Evolutionary conservation across 2,329 filamentous ascomycete genomes (phyloP).

Genomic region (Colletotrichum sp.): DNA sequence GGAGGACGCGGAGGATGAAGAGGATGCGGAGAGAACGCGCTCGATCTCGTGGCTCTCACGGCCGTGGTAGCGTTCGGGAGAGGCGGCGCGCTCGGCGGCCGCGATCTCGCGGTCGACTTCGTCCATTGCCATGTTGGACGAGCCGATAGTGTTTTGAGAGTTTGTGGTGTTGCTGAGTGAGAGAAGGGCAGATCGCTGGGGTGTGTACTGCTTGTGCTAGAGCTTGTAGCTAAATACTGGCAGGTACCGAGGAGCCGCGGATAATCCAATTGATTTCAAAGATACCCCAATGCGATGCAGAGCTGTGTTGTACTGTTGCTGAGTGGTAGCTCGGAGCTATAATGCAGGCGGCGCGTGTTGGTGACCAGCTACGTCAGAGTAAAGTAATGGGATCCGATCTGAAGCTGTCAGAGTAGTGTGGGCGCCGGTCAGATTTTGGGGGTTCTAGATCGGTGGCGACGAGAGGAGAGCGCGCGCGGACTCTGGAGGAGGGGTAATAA

Average conservation of each 20-base stretch:
- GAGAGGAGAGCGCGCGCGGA: neutral
- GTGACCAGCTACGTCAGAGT: slow-evolving; percentile 7
- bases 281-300: neutral
- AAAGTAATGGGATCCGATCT: neutral
- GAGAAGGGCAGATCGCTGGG: neutral
- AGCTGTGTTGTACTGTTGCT: neutral
- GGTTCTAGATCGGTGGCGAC: slow-evolving; percentile 1
- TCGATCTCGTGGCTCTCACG: slow-evolving; percentile 62
- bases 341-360: neutral
- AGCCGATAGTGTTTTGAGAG: neutral
- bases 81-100: slow-evolving; percentile 60
- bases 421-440: slow-evolving; percentile 6
- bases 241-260: neutral
- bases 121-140: slow-evolving; percentile 47
- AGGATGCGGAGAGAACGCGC: slow-evolving; percentile 59
- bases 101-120: slow-evolving; percentile 59
- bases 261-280: neutral
- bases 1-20: slow-evolving; percentile 53
- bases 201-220: neutral
- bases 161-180: neutral
- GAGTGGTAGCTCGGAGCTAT: neutral
- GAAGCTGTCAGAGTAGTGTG: neutral
- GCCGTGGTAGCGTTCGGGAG: slow-evolving; percentile 39
- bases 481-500: slow-evolving; percentile 5
- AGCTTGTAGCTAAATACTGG: neutral